Conservation (phyloP, 2,329 filamentous ascomycete genomes). For the Monosporascus sp. region DNA sequence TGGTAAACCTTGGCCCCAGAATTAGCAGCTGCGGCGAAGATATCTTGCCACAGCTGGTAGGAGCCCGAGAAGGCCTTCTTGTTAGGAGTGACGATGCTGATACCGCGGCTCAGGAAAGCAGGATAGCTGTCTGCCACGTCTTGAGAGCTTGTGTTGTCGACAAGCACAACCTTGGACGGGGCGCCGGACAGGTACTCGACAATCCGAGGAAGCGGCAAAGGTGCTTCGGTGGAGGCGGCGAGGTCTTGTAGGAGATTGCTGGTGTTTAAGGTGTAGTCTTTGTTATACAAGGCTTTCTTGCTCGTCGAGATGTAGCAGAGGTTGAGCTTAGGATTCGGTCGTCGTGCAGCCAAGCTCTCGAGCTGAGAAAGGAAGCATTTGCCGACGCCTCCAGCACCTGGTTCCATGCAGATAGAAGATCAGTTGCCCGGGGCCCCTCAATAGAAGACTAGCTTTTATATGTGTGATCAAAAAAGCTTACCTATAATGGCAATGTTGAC, state of each 20-base stretch:
- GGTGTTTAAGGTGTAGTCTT: constrained; percentile 64
- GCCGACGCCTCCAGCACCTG: constrained; percentile 89
- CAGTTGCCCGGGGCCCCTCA: too few relatives aligned
- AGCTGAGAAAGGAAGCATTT: constrained; percentile 87
- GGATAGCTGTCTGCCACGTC: constrained; percentile 82
- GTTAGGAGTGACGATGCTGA: constrained; percentile 93
- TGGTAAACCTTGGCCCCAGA: constrained; percentile 84
- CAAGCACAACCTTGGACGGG: constrained; percentile 72
- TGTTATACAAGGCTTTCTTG: constrained; percentile 72
- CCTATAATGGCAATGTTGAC: constrained; percentile 48
- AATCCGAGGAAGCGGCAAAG: constrained; percentile 64
- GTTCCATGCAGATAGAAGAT: constrained; percentile 7
- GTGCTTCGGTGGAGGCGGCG: constrained; percentile 55
- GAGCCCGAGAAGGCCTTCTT: constrained; percentile 94
- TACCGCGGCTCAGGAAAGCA: constrained; percentile 68
- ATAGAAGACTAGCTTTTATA: too few relatives aligned
- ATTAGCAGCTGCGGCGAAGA: constrained; percentile 67
- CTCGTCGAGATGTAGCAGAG: constrained; percentile 84
- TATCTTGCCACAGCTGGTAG: constrained; percentile 77
- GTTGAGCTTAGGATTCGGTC: constrained; percentile 63
- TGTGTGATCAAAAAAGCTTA: neutral
- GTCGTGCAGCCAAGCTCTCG: constrained; percentile 57
- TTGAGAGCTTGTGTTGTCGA: constrained; percentile 94
- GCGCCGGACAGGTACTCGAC: constrained; percentile 72
- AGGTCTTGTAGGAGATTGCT: constrained; percentile 58